phyloP scores from a whole-genome alignment of 2,329 filamentous ascomycete species.

The Ascochyta lentis region DNA sequence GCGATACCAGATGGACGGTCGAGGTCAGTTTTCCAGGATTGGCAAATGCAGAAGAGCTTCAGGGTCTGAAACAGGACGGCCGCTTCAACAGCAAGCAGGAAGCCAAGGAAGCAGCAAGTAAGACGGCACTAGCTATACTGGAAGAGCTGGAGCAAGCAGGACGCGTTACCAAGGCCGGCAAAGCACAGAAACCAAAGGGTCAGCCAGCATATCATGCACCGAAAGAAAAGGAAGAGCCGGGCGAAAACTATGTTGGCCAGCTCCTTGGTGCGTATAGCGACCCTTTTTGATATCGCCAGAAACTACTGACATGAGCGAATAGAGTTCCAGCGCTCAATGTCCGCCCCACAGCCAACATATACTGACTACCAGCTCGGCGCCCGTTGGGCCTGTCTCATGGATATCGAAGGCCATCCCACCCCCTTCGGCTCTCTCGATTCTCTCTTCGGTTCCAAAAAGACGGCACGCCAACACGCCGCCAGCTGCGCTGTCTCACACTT shows the following conservation, averaged over 20 bases:
- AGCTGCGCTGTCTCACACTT: conserved; percentile 52
- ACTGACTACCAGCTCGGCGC: conserved; percentile 44
- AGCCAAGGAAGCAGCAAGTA: conserved; percentile 51
- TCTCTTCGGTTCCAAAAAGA: conserved; percentile 50
- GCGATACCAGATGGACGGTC: conserved; percentile 27
- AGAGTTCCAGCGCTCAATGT: conserved; percentile 43
- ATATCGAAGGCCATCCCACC: conserved; percentile 27
- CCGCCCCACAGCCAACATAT: conserved; percentile 44
- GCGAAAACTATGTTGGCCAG: conserved; percentile 45
- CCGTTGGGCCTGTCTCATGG: conserved; percentile 41
- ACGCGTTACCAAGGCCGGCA: conserved; percentile 29
- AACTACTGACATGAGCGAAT: not conserved
- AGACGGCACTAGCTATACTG: conserved; percentile 39
- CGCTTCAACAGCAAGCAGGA: conserved; percentile 51
- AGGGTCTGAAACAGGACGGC: conserved; percentile 27
- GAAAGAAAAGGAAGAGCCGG: conserved; percentile 12
- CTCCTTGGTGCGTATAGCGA: conserved; percentile 42
- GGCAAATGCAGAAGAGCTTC: conserved; percentile 15
- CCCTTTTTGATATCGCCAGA: not conserved
- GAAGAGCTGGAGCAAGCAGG: conserved; percentile 30
- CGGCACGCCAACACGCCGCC: conserved; percentile 52
- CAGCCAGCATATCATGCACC: conserved; percentile 1
- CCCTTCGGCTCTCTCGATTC: conserved; percentile 46
- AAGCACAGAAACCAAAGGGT: conserved; percentile 26
- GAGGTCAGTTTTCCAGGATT: conserved; percentile 33